Base-by-base conservation (phyloP, 2,329 filamentous ascomycete genomes). In the Colletotrichum navitas region DNA sequence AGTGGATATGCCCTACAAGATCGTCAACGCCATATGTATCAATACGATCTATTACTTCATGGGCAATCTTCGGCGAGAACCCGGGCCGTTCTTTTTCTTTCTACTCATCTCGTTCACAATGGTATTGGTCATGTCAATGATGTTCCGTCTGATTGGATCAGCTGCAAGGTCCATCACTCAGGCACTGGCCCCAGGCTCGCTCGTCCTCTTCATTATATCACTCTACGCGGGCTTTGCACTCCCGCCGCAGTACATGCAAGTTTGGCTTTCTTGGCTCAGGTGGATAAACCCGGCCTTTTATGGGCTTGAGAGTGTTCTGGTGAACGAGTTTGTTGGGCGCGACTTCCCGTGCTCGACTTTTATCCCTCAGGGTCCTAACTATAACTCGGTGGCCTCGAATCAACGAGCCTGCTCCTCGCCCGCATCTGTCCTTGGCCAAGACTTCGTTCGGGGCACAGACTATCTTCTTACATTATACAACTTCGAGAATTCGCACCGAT, bases 231-330 rank as follows among this genome's bases (percentile, higher is more conserved):
- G 85, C 63, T 87, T 90, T 70, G 76, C 81, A 4, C 80, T 84
- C 16, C 77, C 78, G 0, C 69, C 74, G 0, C 64, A 71, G 10
- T 76, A 91, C 76, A 92, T 89, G 88, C 83, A 76, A 1, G 14
- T 52, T 26, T 76, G 76, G 76, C 49, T 88, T 14, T 86, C 87
- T 1, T 93, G 90, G 89, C 86, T 88, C 29, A 82, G 87, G 36
- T 92, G 90, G 90, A 87, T 92, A 66, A 89, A 88, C 63, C 78
- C 90, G 2, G 85, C 92, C 14, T 86, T 84, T 3, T 92, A 92
- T 72, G 89, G 85, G 0, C 92, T 92, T 74, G 90, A 92, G 75
- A 83, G 84, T 1, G 81, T 92, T 12, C 87, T 90, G 84, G 80
- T 88, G 66, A 92, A 92, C 76, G 91, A 93, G 74, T 88, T 89